These are phyloP conservation scores for Microstegium vimineum DNA, from an alignment of 176 grass and related monocot genomes.

Conservation along the genomic window DNA sequence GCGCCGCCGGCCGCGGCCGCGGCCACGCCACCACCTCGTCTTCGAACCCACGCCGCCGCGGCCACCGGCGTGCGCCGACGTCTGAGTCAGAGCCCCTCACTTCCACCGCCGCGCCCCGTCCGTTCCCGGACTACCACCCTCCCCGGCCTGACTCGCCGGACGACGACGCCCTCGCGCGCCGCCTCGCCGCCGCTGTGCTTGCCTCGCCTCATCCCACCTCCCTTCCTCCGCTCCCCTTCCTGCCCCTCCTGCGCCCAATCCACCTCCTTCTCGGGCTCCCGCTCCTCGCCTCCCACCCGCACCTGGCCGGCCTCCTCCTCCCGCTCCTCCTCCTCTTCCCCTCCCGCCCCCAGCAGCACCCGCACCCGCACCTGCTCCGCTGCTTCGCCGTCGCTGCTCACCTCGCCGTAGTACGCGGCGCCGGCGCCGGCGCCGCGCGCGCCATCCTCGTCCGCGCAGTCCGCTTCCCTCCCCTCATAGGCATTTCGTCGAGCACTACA, in stretches of 20 bases:
- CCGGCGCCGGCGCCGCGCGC: constrained; percentile 20
- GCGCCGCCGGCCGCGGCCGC: not conserved
- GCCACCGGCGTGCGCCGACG: not conserved
- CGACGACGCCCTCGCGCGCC: constrained; percentile 47
- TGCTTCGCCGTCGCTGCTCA: constrained; percentile 51
- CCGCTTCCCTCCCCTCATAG: constrained; percentile 41
- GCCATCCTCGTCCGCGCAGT: constrained; percentile 41
- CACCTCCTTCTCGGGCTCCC: constrained; percentile 54
- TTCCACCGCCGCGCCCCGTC: constrained; percentile 4
- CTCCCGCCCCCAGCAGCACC: constrained; percentile 24
- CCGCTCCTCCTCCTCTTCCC: constrained; percentile 57
- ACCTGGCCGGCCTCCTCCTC: constrained; percentile 38
- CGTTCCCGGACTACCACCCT: constrained; percentile 57
- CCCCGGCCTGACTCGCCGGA: constrained; percentile 49
- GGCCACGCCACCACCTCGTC: not conserved
- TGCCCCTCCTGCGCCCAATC: constrained; percentile 34
- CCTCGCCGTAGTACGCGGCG: constrained; percentile 51
- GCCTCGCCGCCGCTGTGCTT: constrained; percentile 49
- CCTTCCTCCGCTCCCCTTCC: constrained; percentile 40
- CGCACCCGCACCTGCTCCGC: constrained; percentile 39
- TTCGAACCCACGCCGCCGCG: constrained; percentile 1
- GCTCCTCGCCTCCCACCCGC: constrained; percentile 46
- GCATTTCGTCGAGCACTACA: constrained; percentile 67
- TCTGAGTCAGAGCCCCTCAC: not conserved
- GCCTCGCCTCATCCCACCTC: constrained; percentile 14